Base-by-base conservation (phyloP, 2,329 filamentous ascomycete genomes). In the Bipolaris oryzae region DNA sequence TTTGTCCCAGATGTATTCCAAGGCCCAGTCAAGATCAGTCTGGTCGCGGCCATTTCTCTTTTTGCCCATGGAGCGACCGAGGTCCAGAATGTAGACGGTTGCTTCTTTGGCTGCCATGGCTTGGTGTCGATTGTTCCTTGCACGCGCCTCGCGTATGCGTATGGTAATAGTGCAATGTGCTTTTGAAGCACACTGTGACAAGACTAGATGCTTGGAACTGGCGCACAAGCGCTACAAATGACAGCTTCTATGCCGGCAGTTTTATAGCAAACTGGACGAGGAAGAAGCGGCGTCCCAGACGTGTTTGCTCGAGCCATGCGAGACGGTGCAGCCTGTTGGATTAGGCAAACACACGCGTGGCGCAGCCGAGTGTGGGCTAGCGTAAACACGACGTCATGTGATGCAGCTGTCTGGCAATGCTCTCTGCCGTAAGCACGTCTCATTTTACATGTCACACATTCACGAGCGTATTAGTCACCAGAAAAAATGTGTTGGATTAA, bases 1-100 rank as follows among this genome's bases (percentile, higher is more conserved):
- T 74, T 91, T 95, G 81, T 98, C 94, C 93, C 94, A 99, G 47
- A 98, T 85, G 77, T 96, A 99, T 60, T 87, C 86, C 86, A 98
- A 88, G 45, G 87, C 86, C 87, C 89, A 99, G 58, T 97, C 91
- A 16, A 99, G 84, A 74, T 98, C 90, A 3, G 89, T 89, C 74
- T 94, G 85, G 18, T 80, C 74, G 64, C 95, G 87, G 23, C 89
- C 91, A 78, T 86, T 83, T 66, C 87, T 85, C 67, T 81, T 84
- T 72, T 89, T 81, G 55, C 83, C 89, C 90, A 96, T 97, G n/a
- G 93, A 90, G 70, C 80, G 82, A 55, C 92, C 93, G 21, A 97
- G 81, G 78, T 99, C 95, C 58, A 99, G 79, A 66, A 99, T 89
- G 76, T 95, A 99, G 41, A 98, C 86, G 0, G 89, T 95, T 7